phyloP scores from a whole-genome alignment of 352 stramenopile species.

The Pythium plurisporium region DNA sequence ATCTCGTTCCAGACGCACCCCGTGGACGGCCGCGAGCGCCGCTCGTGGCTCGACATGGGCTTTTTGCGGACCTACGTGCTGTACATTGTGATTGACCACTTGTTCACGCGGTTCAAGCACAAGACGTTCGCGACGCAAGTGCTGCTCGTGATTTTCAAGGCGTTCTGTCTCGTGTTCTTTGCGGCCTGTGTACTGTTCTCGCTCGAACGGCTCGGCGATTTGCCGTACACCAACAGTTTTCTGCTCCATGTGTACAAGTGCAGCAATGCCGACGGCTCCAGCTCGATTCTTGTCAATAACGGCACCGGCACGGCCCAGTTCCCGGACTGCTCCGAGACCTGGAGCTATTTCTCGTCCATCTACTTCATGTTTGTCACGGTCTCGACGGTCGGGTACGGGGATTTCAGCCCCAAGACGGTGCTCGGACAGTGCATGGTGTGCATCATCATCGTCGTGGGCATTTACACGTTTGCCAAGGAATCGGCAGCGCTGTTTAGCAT shows the following conservation, averaged over 20 bases:
- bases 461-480: conserved; percentile 86
- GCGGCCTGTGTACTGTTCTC: conserved; percentile 80
- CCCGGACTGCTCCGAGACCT: conserved; percentile 65
- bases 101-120: conserved; percentile 68
- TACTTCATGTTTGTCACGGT: conserved; percentile 90
- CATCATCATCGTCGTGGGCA: conserved; percentile 81
- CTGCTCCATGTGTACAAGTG: conserved; percentile 86
- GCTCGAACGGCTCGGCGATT: conserved; percentile 76
- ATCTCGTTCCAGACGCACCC: conserved; percentile 71
- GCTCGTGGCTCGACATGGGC: conserved; percentile 85
- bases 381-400: conserved; percentile 82
- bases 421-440: conserved; percentile 73
- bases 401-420: conserved; percentile 83
- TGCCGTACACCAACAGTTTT: conserved; percentile 79
- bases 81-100: conserved; percentile 70
- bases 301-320: conserved; percentile 44
- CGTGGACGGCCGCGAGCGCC: conserved; percentile 38
- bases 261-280: conserved; percentile 37
- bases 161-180: conserved; percentile 75
- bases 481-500: conserved; percentile 73
- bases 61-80: conserved; percentile 84
- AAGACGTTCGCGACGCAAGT: conserved; percentile 80
- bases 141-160: conserved; percentile 76
- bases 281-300: conserved; percentile 50
- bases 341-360: conserved; percentile 85